These are phyloP conservation scores for Peltaster fructicola DNA, from an alignment of 2,329 filamentous ascomycete genomes.

Conservation along the genomic window DNA sequence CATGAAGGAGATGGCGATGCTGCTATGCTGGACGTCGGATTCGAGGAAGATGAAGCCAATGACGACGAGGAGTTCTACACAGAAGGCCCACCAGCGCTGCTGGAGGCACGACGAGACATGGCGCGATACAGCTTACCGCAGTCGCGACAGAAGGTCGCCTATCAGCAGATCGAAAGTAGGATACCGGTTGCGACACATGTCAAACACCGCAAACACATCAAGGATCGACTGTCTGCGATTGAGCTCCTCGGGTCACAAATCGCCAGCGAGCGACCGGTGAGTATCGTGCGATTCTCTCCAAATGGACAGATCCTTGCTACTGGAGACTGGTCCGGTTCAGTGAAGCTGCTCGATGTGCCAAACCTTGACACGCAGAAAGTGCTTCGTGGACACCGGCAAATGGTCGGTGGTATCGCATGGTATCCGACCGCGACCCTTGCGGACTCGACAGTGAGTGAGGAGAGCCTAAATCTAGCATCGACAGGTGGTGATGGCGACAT, in stretches of 20 bases:
- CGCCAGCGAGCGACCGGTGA: conserved; percentile 75
- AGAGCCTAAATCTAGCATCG: conserved; percentile 69
- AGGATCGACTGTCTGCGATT: conserved; percentile 63
- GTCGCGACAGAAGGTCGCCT: conserved; percentile 57
- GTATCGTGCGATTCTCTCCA: conserved; percentile 80
- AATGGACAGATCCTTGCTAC: conserved; percentile 69
- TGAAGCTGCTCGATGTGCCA: conserved; percentile 72
- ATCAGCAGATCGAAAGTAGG: conserved; percentile 61
- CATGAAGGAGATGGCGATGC: conserved; percentile 42
- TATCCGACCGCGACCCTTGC: conserved; percentile 64
- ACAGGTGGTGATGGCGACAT: conserved; percentile 78
- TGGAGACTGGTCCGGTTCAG: conserved; percentile 81
- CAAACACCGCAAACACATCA: conserved; percentile 77
- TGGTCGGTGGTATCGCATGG: conserved; percentile 84
- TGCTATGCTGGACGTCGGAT: conserved; percentile 41
- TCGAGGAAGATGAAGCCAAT: conserved; percentile 38
- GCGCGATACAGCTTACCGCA: conserved; percentile 69
- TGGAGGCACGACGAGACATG: conserved; percentile 62
- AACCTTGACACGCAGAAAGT: conserved; percentile 59
- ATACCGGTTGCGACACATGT: conserved; percentile 82
- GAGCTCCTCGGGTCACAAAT: conserved; percentile 90
- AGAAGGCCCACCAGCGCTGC: conserved; percentile 53
- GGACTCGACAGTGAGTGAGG: conserved; percentile 46
- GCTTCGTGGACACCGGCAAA: conserved; percentile 70
- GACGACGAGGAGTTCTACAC: conserved; percentile 93